phyloP scores from a whole-genome alignment of 345 rosid species.

The Pseudoturritis turrita region DNA sequence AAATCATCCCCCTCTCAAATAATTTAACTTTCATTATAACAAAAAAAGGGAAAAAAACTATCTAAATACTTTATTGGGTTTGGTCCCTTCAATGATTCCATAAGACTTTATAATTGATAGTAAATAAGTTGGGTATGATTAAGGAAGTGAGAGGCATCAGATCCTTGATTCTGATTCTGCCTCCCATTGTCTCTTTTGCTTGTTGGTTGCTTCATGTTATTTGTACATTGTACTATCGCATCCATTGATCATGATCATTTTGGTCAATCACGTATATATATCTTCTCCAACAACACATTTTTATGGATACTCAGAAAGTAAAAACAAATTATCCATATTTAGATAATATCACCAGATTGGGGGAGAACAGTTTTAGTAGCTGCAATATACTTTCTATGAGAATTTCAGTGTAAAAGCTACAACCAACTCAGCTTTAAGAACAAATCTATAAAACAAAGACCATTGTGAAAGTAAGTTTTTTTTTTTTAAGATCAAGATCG shows the following conservation, averaged over 20 bases:
- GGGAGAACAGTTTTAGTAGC: neutral
- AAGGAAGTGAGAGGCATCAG: slow-evolving; percentile 24
- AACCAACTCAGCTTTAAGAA: neutral
- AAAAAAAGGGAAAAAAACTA: neutral
- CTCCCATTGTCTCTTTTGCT: slow-evolving; percentile 20
- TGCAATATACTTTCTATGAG: neutral
- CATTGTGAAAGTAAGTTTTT: slow-evolving; percentile 4
- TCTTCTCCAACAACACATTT: slow-evolving; percentile 1
- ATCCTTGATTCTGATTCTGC: slow-evolving; percentile 23
- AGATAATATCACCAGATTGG: neutral
- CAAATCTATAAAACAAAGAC: neutral
- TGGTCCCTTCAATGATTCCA: slow-evolving; percentile 26
- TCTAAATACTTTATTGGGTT: slow-evolving; percentile 14
- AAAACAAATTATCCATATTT: neutral
- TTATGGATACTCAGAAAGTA: neutral
- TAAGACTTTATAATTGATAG: slow-evolving; percentile 7
- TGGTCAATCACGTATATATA: neutral
- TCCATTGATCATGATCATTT: slow-evolving; percentile 9
- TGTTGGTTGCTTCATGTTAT: slow-evolving; percentile 3
- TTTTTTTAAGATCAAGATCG: neutral
- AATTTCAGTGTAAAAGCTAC: neutral
- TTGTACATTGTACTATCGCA: slow-evolving; percentile 17
- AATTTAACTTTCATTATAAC: slow-evolving; percentile 13
- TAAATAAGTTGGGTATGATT: slow-evolving; percentile 29
- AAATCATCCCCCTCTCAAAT: slow-evolving; percentile 20